phyloP scores from a whole-genome alignment of 1,139 yeast species.

The Taphrina wiesneri region DNA sequence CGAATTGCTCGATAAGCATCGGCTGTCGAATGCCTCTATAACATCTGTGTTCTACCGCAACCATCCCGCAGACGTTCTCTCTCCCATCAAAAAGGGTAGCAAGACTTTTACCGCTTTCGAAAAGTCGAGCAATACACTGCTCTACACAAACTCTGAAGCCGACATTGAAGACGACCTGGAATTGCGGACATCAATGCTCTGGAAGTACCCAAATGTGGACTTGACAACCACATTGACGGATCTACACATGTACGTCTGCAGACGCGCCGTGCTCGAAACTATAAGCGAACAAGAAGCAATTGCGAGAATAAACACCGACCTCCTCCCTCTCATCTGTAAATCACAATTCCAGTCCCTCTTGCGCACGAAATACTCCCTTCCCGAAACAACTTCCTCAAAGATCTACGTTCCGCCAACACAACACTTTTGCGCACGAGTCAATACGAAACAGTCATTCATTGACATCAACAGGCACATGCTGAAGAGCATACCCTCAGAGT shows the following conservation, averaged over 20 bases:
- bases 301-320: conserved; percentile 34
- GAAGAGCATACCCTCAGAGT: conserved; percentile 13
- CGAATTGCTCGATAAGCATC: conserved; percentile 76
- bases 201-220: conserved; percentile 78
- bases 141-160: conserved; percentile 41
- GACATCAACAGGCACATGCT: conserved; percentile 35
- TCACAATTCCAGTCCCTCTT: conserved; percentile 36
- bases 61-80: conserved; percentile 14
- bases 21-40: conserved; percentile 47
- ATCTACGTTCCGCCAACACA: conserved; percentile 13
- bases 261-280: conserved; percentile 34
- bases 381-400: neutral
- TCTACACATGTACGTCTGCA: conserved; percentile 77
- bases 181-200: conserved; percentile 80
- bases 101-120: conserved; percentile 35
- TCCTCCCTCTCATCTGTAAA: conserved; percentile 35
- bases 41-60: conserved; percentile 32
- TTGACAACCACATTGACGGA: conserved; percentile 75
- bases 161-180: conserved; percentile 56
- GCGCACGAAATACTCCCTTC: conserved; percentile 14
- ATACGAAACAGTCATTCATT: conserved; percentile 31
- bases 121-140: conserved; percentile 30
- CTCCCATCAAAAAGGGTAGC: conserved; percentile 27
- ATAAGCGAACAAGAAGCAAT: conserved; percentile 29
- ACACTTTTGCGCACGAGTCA: conserved; percentile 36